Evolutionary conservation across 2,329 filamentous ascomycete species (phyloP).

Genomic region (Venturia effusa): DNA sequence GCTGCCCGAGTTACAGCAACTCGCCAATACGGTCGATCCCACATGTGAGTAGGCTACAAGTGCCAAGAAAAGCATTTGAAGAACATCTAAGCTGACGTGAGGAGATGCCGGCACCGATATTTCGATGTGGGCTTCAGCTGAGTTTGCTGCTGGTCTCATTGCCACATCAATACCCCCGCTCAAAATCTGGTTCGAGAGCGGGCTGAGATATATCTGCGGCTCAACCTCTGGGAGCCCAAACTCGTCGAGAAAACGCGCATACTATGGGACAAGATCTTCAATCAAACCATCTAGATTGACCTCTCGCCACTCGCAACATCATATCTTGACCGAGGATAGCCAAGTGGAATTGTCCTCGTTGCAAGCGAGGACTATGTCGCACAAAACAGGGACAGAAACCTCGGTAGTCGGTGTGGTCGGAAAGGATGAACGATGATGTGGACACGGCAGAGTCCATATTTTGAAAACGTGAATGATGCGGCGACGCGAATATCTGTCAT

Average conservation of each 20-base stretch:
- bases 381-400: not conserved
- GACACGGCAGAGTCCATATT: not conserved
- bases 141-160: not conserved
- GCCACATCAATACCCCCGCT: not conserved
- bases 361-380: not conserved
- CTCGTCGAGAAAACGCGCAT: not conserved
- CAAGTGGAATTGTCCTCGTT: not conserved
- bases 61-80: not conserved
- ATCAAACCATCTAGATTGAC: not conserved
- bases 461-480: too few species aligned
- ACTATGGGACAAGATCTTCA: not conserved
- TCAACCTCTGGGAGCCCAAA: not conserved
- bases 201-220: not conserved
- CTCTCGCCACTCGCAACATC: not conserved
- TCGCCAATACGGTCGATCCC: not conserved
- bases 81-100: not conserved
- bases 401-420: not conserved
- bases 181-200: not conserved
- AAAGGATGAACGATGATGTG: not conserved
- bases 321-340: not conserved
- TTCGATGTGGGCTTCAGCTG: not conserved
- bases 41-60: not conserved
- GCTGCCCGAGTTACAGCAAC: not conserved
- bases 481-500: too few species aligned
- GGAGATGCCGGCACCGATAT: not conserved